These are phyloP conservation scores for Pyrus hybrid DNA, from an alignment of 331 rosid genomes.

Conservation along the genomic window DNA sequence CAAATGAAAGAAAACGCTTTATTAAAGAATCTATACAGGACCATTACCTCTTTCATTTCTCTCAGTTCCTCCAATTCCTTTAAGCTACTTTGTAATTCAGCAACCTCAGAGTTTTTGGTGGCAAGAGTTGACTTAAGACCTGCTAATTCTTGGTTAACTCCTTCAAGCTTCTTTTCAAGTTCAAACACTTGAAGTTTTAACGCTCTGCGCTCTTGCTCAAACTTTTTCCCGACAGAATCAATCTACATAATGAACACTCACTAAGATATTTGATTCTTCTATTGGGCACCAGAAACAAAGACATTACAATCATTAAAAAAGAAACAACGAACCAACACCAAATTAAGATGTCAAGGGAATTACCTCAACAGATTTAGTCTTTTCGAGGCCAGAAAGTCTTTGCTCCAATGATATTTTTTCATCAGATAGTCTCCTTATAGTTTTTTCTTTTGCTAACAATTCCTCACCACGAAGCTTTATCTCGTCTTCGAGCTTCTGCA, in stretches of 20 bases:
- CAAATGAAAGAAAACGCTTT: background rate
- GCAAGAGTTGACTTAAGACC: constrained; percentile 49
- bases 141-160: constrained; percentile 42
- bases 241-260: constrained; percentile 45
- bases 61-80: constrained; percentile 86
- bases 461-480: constrained; percentile 51
- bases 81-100: constrained; percentile 45
- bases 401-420: constrained; percentile 57
- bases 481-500: constrained; percentile 65
- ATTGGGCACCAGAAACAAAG: background rate
- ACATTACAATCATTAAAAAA: background rate
- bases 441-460: constrained; percentile 56
- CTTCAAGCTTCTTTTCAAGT: constrained; percentile 62
- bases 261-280: background rate
- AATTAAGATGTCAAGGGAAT: constrained; percentile 2
- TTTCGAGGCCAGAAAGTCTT: constrained; percentile 50
- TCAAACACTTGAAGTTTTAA: constrained; percentile 40
- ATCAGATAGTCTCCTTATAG: constrained; percentile 40
- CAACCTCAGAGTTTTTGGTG: constrained; percentile 58
- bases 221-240: constrained; percentile 33
- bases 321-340: background rate
- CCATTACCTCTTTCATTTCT: constrained; percentile 92
- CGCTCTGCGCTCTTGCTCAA: constrained; percentile 53
- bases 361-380: constrained; percentile 67
- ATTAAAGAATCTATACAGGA: background rate